These are phyloP conservation scores for Rhodofomes roseus DNA, from an alignment of 1,284 basidiomycete species.

Conservation along the genomic window DNA sequence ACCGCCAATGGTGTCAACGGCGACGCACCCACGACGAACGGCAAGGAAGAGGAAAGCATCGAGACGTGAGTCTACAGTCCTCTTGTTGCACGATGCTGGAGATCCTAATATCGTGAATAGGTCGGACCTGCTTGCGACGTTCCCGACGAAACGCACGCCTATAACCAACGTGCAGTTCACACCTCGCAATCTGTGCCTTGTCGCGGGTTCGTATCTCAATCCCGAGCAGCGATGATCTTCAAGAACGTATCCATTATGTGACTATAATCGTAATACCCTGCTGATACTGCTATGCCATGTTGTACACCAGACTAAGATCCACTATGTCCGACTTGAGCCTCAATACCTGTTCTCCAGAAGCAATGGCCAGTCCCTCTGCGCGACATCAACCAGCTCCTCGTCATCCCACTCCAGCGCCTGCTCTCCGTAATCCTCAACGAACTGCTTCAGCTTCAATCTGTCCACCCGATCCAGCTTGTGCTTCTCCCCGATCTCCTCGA, in stretches of 20 bases:
- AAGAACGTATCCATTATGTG: neutral
- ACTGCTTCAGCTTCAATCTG: neutral
- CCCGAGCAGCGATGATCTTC: constrained; percentile 49
- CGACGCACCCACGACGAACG: constrained; percentile 10
- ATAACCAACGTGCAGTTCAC: constrained; percentile 93
- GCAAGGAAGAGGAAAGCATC: constrained; percentile 42
- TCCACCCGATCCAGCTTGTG: neutral
- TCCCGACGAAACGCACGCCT: constrained; percentile 94
- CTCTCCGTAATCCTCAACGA: neutral
- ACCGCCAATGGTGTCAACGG: constrained; percentile 10
- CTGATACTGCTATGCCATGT: neutral
- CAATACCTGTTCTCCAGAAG: neutral
- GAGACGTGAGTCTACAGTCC: constrained; percentile 58
- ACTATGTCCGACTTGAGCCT: neutral
- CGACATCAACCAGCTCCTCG: neutral
- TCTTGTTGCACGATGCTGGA: neutral
- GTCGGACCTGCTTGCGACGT: constrained; percentile 86
- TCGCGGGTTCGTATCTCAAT: constrained; percentile 69
- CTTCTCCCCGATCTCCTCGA: neutral
- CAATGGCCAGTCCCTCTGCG: neutral
- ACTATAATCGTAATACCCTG: neutral
- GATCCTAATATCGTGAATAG: constrained; percentile 36
- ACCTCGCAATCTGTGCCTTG: constrained; percentile 89
- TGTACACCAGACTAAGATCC: neutral
- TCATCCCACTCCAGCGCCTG: neutral